Evolutionary conservation across 768 basidiomycete species (phyloP).

Genomic region (Boletus edulis): DNA sequence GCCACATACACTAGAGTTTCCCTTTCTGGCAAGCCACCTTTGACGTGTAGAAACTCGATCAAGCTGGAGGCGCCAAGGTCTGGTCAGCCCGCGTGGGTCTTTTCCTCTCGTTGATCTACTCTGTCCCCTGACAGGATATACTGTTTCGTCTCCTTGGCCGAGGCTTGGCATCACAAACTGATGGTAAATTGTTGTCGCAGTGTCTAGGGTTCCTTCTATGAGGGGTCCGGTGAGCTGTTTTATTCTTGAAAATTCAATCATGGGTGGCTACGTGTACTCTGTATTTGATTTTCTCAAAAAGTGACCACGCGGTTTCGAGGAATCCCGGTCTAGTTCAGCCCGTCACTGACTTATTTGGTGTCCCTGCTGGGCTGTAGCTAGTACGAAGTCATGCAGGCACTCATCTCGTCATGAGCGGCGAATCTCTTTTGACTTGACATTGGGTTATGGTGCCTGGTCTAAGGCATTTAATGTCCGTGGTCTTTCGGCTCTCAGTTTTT

Average conservation of each 20-base stretch:
- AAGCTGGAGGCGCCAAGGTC: background rate
- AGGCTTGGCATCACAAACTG: background rate
- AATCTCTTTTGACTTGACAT: background rate
- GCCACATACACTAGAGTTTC: too few relatives aligned
- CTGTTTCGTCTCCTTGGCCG: background rate
- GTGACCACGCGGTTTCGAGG: background rate
- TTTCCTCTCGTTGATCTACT: background rate
- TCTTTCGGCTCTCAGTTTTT: background rate
- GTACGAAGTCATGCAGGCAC: background rate
- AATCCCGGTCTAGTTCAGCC: background rate
- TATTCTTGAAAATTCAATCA: background rate
- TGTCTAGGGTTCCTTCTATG: background rate
- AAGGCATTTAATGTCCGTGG: background rate
- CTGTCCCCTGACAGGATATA: background rate
- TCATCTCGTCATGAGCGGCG: background rate
- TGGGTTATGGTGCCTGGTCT: background rate
- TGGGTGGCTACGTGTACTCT: background rate
- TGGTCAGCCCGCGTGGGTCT: slow-evolving; percentile 1
- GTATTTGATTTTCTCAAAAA: background rate
- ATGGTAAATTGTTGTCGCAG: background rate
- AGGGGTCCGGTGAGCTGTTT: background rate
- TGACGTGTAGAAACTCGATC: too few relatives aligned
- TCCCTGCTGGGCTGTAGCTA: background rate
- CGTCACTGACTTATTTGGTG: background rate
- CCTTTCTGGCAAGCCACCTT: too few relatives aligned